Base-by-base conservation (phyloP, 2,329 filamentous ascomycete genomes). In the Pseudogymnoascus sp. region DNA sequence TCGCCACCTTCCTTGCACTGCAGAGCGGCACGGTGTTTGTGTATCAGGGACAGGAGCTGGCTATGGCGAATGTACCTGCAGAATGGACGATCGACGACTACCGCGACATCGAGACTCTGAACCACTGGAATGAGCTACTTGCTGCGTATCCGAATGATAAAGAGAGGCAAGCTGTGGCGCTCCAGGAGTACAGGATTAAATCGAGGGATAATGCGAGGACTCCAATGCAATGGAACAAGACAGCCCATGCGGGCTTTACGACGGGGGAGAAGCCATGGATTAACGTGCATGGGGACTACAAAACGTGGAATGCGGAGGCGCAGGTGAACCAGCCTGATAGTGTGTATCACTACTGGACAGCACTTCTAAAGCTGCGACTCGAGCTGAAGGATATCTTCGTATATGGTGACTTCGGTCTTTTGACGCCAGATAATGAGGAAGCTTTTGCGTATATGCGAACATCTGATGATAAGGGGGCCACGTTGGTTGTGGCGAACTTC, bases 141-240 rank as follows among this genome's bases (percentile, higher is more conserved):
- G 69, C 71, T 20, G 61, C 66, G 8, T 64, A 65, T 62, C 71
- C 71, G 4, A 68, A 73, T 18, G 73, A 78, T 53, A 73, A 71
- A 59, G 70, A 75, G 58, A 73, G 73, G 33, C 71, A 75, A 35
- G 68, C 71, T 7, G 69, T 72, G 18, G 77, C 68, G 59, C 74
- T 71, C 71, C 66, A 76, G 64, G 76, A 82, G n/a, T 77, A 85
- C 67, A 80, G 82, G 63, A 75, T 78, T 64, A 83, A 84, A 69
- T 83, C 80, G 6, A 71, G 88, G 20, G 88, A 91, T 71, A 88
- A 91, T 71, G 84, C 83, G 6, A 79, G 88, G 50, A 84, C 85
- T 0, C 88, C 88, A 0, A 85, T 91, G 72, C 87, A 90, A 69
- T 91, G 88, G 88, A 78, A 84, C 64, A 68, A 72, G n/a, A 75